Percentiles rank a stretch among this genome's conserved stretches.
Conservation (phyloP, 2,329 filamentous ascomycete genomes). For the Aspergillus novoparasiticus region DNA sequence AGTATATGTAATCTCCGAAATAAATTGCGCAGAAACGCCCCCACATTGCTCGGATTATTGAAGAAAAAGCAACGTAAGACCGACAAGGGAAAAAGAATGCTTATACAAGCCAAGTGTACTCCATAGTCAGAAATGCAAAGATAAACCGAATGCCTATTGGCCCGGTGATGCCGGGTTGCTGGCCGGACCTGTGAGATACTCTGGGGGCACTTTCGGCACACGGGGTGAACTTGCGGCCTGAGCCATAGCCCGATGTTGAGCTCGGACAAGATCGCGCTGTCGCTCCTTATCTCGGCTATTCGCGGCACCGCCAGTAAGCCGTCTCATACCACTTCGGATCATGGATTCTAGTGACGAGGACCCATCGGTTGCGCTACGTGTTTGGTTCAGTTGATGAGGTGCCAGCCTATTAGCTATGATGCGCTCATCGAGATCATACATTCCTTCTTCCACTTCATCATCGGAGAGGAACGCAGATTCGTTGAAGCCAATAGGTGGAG, state of each 20-base stretch:
- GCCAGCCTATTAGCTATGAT: conserved; percentile 30
- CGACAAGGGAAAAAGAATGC: conserved; percentile 6
- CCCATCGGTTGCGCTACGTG: conserved; percentile 41
- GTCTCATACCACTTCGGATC: conserved; percentile 50
- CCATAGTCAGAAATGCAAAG: not conserved
- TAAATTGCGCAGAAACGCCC: conserved; percentile 9
- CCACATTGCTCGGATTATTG: conserved; percentile 5
- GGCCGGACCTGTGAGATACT: conserved; percentile 45
- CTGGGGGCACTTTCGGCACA: conserved; percentile 51
- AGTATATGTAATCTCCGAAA: conserved; percentile 12
- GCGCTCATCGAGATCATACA: conserved; percentile 82
- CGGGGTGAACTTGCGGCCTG: conserved; percentile 45
- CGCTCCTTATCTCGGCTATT: conserved; percentile 47
- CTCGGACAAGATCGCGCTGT: conserved; percentile 46
- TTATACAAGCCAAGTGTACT: not conserved
- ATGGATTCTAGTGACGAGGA: conserved; percentile 49
- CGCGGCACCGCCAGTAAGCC: conserved; percentile 48
- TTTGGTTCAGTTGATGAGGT: conserved; percentile 24
- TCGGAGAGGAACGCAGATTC: conserved; percentile 70
- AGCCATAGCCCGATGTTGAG: conserved; percentile 44
- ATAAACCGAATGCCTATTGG: conserved; percentile 11
- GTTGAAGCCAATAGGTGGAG: conserved; percentile 47
- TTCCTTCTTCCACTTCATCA: conserved; percentile 74
- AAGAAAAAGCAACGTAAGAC: not conserved
- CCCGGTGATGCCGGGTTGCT: conserved; percentile 41